Percentiles rank a stretch among this genome's conserved stretches.
These are phyloP conservation scores for Malassezia dermatis DNA, from an alignment of 1,284 basidiomycete genomes.

Conservation along the genomic window DNA sequence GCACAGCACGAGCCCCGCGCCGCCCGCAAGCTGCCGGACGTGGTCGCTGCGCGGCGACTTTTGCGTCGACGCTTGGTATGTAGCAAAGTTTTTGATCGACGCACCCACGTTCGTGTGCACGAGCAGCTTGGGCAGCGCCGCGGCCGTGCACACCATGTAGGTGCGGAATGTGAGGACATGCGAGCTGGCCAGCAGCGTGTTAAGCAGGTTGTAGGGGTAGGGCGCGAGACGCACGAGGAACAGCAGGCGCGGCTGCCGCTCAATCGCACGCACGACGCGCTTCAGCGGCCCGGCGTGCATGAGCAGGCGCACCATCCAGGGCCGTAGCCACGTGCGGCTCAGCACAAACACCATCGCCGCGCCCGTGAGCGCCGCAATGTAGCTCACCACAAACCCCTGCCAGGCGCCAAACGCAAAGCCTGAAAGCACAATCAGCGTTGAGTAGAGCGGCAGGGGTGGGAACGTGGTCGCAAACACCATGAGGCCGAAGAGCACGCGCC, in stretches of 20 bases:
- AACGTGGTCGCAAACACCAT: constrained; percentile 48
- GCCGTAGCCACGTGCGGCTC: constrained; percentile 62
- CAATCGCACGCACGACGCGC: constrained; percentile 67
- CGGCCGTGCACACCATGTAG: constrained; percentile 66
- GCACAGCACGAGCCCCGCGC: constrained; percentile 62
- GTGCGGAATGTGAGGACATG: constrained; percentile 68
- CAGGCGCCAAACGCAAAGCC: constrained; percentile 74
- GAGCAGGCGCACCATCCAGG: constrained; percentile 62
- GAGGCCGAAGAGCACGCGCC: constrained; percentile 32
- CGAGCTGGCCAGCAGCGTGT: constrained; percentile 72
- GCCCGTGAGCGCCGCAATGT: constrained; percentile 68
- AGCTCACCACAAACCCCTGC: constrained; percentile 69
- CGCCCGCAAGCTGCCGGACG: constrained; percentile 59
- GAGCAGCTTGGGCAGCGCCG: constrained; percentile 73
- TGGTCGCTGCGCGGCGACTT: constrained; percentile 49
- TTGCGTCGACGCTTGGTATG: constrained; percentile 52
- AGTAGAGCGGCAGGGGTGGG: constrained; percentile 70
- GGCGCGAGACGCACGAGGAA: constrained; percentile 70
- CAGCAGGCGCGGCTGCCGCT: constrained; percentile 68
- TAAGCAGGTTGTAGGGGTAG: constrained; percentile 67
- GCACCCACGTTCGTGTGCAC: constrained; percentile 72
- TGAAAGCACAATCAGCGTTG: constrained; percentile 72
- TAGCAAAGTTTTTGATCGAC: constrained; percentile 69
- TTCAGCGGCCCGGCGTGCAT: constrained; percentile 51
- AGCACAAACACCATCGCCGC: constrained; percentile 67